Base-by-base conservation (phyloP, 2,329 filamentous ascomycete genomes). In the Spiromastix sp. region DNA sequence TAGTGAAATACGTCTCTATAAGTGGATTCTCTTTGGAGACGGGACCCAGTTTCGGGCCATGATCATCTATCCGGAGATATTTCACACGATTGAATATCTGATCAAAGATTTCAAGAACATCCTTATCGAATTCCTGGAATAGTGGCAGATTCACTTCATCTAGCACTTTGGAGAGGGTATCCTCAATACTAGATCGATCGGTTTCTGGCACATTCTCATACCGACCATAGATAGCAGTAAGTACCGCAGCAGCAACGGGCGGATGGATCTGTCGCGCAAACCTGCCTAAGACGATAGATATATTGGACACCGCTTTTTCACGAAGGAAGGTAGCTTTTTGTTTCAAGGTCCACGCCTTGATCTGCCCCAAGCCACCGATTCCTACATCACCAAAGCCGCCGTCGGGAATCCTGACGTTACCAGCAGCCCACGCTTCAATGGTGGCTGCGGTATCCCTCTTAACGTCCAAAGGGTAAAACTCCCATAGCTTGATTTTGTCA, bases 1-100 rank as follows among this genome's bases (percentile, higher is more conserved):
- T 77, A 0, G 91, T 96, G 60, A 98, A 98, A 64, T 98, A 98
- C 0, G 82, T 72, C 64, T 98, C 91, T 43, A 95, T 85, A 18
- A 98, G 67, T 9, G 91, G 87, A 49, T 76, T 89, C 36, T 79
- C 64, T 5, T 77, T 63, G 38, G 77, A 81, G 53, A 98, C 83
- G 12, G 79, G 74, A 0, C 91, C 91, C 35, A 84, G 65, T 56
- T 84, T 89, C 3, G 91, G 91, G 1, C 91, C 91, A 54, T 96
- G 74, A 0, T 85, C 81, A 45, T 96, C 91, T n/a, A 98, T 63
- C 25, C 91, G 81, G 43, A 89, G 75, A 63, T 98, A 98, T 59
- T 94, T 95, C 64, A 87, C 84, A 42, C 93, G 80, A 55, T 95
- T 93, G 67, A 81, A 93, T 17, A 96, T 66, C 59, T 98, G 89